phyloP scores from a whole-genome alignment of 352 stramenopile genomes.

The Globisporangium nunn region DNA sequence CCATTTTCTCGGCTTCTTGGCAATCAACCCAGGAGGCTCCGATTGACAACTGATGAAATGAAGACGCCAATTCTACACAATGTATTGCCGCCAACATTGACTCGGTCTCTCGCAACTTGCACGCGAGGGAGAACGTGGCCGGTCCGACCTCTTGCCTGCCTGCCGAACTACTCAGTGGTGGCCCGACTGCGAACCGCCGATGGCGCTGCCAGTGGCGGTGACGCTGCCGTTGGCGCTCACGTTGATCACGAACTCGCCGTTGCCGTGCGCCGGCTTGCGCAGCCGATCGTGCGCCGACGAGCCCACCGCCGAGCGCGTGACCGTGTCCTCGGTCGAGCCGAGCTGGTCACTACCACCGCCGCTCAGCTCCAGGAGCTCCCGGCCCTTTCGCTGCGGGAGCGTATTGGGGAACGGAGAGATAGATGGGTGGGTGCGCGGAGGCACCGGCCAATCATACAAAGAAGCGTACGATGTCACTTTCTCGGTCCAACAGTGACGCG shows the following conservation, averaged over 20 bases:
- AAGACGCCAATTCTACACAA: too few species aligned
- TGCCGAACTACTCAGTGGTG: neutral
- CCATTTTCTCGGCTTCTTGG: neutral
- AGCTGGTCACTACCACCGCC: neutral
- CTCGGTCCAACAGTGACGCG: conserved; percentile 9
- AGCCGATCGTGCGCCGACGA: conserved; percentile 9
- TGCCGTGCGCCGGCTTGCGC: conserved; percentile 7
- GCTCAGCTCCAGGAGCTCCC: conserved; percentile 15
- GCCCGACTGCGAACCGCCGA: neutral
- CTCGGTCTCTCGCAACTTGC: too few species aligned
- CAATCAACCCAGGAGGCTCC: neutral
- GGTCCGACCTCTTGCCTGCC: neutral
- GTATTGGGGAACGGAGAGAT: neutral
- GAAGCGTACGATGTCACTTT: conserved; percentile 18
- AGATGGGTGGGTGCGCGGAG: neutral
- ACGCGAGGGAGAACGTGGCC: too few species aligned
- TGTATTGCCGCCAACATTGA: too few species aligned
- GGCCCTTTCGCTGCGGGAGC: conserved; percentile 18
- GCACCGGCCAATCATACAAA: conserved; percentile 11
- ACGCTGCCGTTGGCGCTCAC: conserved; percentile 13
- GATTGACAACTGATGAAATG: neutral
- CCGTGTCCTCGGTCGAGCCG: neutral
- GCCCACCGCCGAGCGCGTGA: neutral
- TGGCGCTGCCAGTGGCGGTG: conserved; percentile 7
- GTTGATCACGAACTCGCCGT: conserved; percentile 20